Evolutionary conservation across 2,329 filamentous ascomycete genomes (phyloP).

Genomic region (Botrytis sinoallii): DNA sequence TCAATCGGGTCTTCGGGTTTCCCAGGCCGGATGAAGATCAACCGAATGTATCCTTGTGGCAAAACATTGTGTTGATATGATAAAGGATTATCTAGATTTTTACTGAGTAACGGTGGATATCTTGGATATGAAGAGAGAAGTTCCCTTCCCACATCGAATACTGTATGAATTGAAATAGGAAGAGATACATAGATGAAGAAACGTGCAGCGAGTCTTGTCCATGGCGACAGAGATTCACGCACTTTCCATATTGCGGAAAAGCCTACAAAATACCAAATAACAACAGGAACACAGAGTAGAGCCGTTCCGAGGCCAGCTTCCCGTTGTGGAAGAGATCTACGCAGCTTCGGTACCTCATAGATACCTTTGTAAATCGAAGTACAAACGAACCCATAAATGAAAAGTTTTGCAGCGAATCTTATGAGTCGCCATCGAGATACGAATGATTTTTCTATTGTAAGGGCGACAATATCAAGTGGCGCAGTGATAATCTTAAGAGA

Average conservation of each 20-base stretch:
- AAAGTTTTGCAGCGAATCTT: not conserved
- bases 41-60: not conserved
- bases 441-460: not conserved
- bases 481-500: not conserved
- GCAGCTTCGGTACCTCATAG: not conserved
- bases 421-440: not conserved
- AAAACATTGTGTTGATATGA: not conserved
- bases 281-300: not conserved
- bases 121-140: not conserved
- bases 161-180: not conserved
- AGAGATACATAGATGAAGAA: not conserved
- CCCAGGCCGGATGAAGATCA: not conserved
- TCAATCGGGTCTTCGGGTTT: not conserved
- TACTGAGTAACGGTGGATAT: accelerated
- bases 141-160: not conserved
- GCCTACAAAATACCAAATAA: not conserved
- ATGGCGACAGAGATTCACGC: not conserved
- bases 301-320: not conserved
- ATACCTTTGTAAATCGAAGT: not conserved
- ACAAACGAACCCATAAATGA: not conserved
- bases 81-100: accelerated
- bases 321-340: not conserved
- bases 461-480: not conserved
- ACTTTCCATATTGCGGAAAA: not conserved
- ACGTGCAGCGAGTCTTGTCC: not conserved